These are phyloP conservation scores for Trichophyton mentagrophytes DNA, from an alignment of 2,329 filamentous ascomycete species.

Conservation along the genomic window DNA sequence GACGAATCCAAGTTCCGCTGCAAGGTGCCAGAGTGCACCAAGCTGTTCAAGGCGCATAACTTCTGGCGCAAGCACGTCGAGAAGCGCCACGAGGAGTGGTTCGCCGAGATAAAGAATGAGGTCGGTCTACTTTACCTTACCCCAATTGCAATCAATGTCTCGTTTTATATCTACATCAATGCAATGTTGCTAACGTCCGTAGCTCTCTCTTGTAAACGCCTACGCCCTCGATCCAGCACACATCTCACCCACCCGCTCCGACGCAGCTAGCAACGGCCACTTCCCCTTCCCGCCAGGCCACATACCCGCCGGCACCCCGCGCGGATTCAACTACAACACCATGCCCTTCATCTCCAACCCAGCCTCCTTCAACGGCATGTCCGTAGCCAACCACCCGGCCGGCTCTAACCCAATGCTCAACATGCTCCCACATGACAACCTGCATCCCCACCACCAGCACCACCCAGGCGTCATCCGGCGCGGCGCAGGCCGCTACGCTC, in stretches of 20 bases:
- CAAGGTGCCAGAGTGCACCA: slow-evolving; percentile 89
- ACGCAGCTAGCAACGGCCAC: slow-evolving; percentile 90
- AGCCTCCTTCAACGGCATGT: background rate
- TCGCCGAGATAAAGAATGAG: slow-evolving; percentile 66
- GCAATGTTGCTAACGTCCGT: no score
- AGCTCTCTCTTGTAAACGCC: slow-evolving; percentile 83
- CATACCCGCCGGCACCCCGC: slow-evolving; percentile 67
- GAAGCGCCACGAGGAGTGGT: slow-evolving; percentile 86
- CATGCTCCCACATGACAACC: slow-evolving; percentile 27
- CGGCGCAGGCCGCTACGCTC: slow-evolving; percentile 47
- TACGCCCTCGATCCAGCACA: slow-evolving; percentile 92
- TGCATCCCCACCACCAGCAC: slow-evolving; percentile 27
- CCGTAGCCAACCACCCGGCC: background rate
- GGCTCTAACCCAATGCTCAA: background rate
- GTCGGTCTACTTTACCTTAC: slow-evolving; percentile 38
- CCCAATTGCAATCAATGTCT: background rate
- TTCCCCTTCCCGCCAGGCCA: slow-evolving; percentile 73
- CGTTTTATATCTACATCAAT: no score
- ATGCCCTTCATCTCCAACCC: slow-evolving; percentile 44
- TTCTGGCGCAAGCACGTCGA: slow-evolving; percentile 98
- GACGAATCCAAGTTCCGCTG: slow-evolving; percentile 95
- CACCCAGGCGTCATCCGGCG: slow-evolving; percentile 56
- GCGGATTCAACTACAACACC: slow-evolving; percentile 77
- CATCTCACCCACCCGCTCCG: slow-evolving; percentile 82
- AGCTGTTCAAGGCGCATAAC: slow-evolving; percentile 91